Percentiles rank a stretch among this genome's conserved stretches.
phyloP scores from a whole-genome alignment of 1,284 basidiomycete species.

The Leccinum huronense region DNA sequence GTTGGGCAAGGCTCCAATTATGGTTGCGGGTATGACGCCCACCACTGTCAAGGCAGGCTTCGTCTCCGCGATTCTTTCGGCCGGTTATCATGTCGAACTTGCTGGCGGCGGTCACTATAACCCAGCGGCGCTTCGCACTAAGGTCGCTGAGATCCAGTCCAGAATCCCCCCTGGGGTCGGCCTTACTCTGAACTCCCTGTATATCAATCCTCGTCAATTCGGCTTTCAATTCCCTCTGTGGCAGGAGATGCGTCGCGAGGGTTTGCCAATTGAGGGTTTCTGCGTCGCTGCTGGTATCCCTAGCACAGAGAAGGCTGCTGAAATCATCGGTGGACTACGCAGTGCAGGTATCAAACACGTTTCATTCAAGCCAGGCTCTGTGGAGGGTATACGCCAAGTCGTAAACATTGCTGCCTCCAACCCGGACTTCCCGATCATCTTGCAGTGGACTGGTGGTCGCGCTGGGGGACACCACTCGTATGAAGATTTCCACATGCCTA shows the following conservation, averaged over 20 bases:
- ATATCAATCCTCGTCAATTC: slow-evolving; percentile 98
- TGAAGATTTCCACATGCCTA: slow-evolving; percentile 98
- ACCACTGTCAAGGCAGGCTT: slow-evolving; percentile 92
- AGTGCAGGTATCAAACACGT: slow-evolving; percentile 90
- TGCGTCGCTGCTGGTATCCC: slow-evolving; percentile 97
- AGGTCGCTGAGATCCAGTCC: slow-evolving; percentile 86
- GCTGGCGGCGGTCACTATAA: slow-evolving; percentile 99
- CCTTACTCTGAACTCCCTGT: slow-evolving; percentile 91
- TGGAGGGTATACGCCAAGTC: slow-evolving; percentile 96
- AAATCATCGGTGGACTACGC: slow-evolving; percentile 82
- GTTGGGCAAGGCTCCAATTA: slow-evolving; percentile 93
- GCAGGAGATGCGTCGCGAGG: slow-evolving; percentile 96
- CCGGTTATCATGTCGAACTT: slow-evolving; percentile 95
- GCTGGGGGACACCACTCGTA: slow-evolving; percentile 99
- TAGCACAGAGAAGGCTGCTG: slow-evolving; percentile 88
- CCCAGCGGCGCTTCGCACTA: slow-evolving; percentile 80
- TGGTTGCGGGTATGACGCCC: slow-evolving; percentile 99
- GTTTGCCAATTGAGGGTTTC: slow-evolving; percentile 95
- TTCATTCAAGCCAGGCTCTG: slow-evolving; percentile 96
- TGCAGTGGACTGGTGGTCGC: slow-evolving; percentile 99
- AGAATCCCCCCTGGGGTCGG: slow-evolving; percentile 85
- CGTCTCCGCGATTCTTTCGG: slow-evolving; percentile 87
- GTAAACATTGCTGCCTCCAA: slow-evolving; percentile 94
- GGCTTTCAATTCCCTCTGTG: slow-evolving; percentile 95
- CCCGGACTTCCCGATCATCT: slow-evolving; percentile 96